phyloP scores from a whole-genome alignment of 176 grass and related monocot genomes.

The Avena insularis region DNA sequence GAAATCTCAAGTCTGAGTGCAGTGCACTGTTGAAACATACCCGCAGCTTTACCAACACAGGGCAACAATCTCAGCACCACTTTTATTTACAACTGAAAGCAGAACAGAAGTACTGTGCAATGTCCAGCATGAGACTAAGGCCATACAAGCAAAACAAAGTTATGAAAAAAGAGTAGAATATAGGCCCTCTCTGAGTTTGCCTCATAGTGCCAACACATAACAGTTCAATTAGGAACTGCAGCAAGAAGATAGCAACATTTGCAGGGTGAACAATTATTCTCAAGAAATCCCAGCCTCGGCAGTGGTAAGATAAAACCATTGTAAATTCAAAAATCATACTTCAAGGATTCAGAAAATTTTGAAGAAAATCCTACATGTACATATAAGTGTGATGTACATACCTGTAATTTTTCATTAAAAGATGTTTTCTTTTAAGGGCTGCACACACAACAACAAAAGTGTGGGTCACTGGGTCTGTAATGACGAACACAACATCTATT shows the following conservation, averaged over 20 bases:
- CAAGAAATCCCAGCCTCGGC: not conserved
- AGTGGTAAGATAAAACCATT: not conserved
- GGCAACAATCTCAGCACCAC: not conserved
- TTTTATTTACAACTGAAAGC: not conserved
- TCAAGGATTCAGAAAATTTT: not conserved
- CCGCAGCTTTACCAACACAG: conserved; percentile 30
- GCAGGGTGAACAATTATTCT: not conserved
- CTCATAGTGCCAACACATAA: not conserved
- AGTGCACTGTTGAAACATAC: conserved; percentile 1
- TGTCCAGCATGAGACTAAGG: conserved; percentile 3
- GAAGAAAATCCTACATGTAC: not conserved
- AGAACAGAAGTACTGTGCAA: not conserved
- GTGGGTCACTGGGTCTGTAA: not conserved
- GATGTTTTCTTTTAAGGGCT: not conserved
- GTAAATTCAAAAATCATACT: not conserved
- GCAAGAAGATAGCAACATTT: not conserved
- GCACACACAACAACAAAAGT: not conserved
- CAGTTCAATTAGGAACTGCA: not conserved
- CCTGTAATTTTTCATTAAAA: not conserved
- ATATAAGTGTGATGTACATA: not conserved
- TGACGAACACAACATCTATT: not conserved
- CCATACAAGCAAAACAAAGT: conserved; percentile 10
- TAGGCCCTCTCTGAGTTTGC: not conserved
- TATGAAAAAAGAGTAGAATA: not conserved
- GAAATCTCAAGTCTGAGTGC: conserved; percentile 14